phyloP scores from a whole-genome alignment of 345 rosid genomes.

The Corymbia maculata region DNA sequence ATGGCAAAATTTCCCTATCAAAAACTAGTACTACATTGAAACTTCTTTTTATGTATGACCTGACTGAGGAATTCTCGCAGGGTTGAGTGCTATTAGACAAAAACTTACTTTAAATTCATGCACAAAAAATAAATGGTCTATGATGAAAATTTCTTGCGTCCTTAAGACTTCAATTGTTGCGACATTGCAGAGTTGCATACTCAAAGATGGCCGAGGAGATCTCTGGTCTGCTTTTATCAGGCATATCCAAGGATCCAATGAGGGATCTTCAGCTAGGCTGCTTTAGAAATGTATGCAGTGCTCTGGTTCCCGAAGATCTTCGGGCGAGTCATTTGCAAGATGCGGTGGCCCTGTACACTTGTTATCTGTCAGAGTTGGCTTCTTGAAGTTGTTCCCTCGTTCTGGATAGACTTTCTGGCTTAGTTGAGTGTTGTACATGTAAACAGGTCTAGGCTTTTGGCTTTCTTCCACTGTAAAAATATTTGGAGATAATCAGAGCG shows the following conservation, averaged over 20 bases:
- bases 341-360: conserved; percentile 68
- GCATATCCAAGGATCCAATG: conserved; percentile 24
- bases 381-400: neutral
- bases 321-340: conserved; percentile 78
- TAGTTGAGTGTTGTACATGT: neutral
- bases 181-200: conserved; percentile 55
- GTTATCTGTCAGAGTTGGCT: conserved; percentile 63
- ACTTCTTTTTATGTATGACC: neutral
- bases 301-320: conserved; percentile 66
- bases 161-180: neutral
- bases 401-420: neutral
- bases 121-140: neutral
- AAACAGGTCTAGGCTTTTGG: neutral
- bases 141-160: neutral
- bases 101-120: neutral
- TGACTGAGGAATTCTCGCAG: neutral
- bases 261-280: conserved; percentile 65
- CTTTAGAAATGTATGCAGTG: conserved; percentile 52
- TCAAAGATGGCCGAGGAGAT: conserved; percentile 88
- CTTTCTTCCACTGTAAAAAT: neutral
- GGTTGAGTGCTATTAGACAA: neutral
- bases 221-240: conserved; percentile 42
- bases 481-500: neutral
- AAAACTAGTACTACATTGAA: neutral
- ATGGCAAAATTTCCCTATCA: neutral